Evolutionary conservation across 306 rosid species (phyloP).

Genomic region (Vigna reflexopilosa): DNA sequence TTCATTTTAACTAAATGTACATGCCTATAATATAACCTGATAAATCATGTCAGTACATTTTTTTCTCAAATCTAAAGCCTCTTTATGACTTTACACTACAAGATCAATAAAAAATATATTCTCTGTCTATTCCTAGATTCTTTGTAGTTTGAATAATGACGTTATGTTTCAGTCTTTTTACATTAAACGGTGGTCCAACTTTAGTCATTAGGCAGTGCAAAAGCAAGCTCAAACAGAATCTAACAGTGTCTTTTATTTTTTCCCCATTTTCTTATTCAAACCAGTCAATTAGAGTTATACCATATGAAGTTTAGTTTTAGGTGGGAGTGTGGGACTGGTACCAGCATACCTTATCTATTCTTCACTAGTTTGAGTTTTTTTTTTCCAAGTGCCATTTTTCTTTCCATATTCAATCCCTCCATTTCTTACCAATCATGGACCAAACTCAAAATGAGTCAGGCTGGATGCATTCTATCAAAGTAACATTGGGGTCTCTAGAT

Average conservation of each 20-base stretch:
- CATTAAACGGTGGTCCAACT: constrained; percentile 16
- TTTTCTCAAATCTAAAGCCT: neutral
- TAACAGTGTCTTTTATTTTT: neutral
- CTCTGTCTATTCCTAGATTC: constrained; percentile 13
- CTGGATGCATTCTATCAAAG: constrained; percentile 45
- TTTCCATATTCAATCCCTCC: constrained; percentile 2
- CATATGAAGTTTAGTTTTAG: neutral
- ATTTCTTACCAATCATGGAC: constrained; percentile 30
- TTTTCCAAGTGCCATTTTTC: neutral
- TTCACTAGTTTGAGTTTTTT: constrained; percentile 20
- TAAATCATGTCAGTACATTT: neutral
- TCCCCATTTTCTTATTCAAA: neutral
- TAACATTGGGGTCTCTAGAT: constrained; percentile 44
- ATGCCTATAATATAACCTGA: neutral
- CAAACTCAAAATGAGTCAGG: constrained; percentile 34
- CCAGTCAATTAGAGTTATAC: neutral
- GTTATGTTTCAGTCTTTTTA: neutral
- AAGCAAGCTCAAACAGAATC: constrained; percentile 17
- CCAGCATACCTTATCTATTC: neutral
- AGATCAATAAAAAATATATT: constrained; percentile 8
- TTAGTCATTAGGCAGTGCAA: neutral
- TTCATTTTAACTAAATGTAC: neutral
- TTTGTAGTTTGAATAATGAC: constrained; percentile 13
- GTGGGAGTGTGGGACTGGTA: neutral
- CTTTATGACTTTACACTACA: neutral